Conservation (phyloP, 2,329 filamentous ascomycete genomes). For the Exophiala oligosperma region DNA sequence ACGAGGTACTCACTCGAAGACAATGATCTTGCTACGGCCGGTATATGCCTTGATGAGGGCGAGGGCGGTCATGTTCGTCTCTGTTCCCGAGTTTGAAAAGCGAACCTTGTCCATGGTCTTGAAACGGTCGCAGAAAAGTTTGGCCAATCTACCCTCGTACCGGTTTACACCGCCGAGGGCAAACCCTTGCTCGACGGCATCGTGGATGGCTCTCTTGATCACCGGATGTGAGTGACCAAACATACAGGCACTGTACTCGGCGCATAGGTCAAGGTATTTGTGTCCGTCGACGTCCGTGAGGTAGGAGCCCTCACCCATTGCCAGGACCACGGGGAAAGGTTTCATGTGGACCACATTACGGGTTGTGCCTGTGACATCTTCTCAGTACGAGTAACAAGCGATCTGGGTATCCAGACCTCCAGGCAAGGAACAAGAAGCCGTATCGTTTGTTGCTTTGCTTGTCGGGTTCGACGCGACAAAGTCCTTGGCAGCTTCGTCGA, state of each 20-base stretch:
- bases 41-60: constrained; percentile 2
- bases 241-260: constrained; percentile 1
- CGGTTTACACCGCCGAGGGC: background rate
- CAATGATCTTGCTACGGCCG: constrained; percentile 2
- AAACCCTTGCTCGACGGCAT: background rate
- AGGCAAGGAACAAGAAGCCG: background rate
- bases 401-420: background rate
- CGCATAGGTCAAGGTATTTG: constrained; percentile 2
- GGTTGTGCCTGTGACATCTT: background rate
- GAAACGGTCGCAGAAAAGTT: constrained; percentile 32
- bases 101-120: constrained; percentile 45
- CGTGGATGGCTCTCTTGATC: background rate
- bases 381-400: background rate
- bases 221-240: background rate
- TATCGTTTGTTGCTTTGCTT: background rate
- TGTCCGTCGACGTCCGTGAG: constrained; percentile 1
- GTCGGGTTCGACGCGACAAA: background rate
- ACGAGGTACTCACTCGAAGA: background rate
- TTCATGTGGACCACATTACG: background rate
- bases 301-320: background rate
- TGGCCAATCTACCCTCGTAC: constrained; percentile 1
- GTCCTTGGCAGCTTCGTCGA: background rate
- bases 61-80: constrained; percentile 6
- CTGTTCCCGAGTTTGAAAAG: constrained; percentile 3
- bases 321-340: background rate